These are phyloP conservation scores for Neckera pumila DNA, from an alignment of 225 moss, liverwort and hornwort genomes.

Conservation along the genomic window DNA sequence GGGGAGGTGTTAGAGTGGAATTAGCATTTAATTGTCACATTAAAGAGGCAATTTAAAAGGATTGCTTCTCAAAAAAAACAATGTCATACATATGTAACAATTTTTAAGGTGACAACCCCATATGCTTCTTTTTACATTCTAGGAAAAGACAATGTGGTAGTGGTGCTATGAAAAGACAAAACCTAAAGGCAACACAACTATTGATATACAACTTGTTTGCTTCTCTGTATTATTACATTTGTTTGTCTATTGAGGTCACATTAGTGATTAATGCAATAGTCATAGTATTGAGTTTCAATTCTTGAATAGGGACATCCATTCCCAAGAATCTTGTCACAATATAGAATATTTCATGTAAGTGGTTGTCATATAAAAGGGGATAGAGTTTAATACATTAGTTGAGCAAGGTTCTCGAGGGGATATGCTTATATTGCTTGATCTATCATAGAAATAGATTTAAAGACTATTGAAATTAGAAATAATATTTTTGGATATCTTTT, in stretches of 20 bases:
- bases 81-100: background rate
- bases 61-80: background rate
- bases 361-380: too few species aligned
- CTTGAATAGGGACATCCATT: accelerated
- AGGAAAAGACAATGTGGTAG: accelerated
- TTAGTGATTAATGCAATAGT: too few species aligned
- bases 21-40: background rate
- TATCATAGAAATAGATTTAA: background rate
- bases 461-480: background rate
- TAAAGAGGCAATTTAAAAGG: background rate
- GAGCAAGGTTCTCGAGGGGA: background rate
- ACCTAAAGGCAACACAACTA: too few species aligned
- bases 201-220: too few species aligned
- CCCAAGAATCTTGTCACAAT: too few species aligned
- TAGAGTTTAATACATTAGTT: background rate
- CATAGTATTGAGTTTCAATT: too few species aligned
- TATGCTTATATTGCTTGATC: background rate
- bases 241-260: too few species aligned
- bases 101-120: background rate
- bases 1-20: background rate
- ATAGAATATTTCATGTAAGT: too few species aligned
- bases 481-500: background rate
- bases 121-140: too few species aligned
- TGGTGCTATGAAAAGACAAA: background rate
- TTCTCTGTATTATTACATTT: too few species aligned